A percentile compares a stretch with the other conserved stretches of the same genome.
Conservation (phyloP, 83 land plant genomes). For the Thuja plicata region DNA sequence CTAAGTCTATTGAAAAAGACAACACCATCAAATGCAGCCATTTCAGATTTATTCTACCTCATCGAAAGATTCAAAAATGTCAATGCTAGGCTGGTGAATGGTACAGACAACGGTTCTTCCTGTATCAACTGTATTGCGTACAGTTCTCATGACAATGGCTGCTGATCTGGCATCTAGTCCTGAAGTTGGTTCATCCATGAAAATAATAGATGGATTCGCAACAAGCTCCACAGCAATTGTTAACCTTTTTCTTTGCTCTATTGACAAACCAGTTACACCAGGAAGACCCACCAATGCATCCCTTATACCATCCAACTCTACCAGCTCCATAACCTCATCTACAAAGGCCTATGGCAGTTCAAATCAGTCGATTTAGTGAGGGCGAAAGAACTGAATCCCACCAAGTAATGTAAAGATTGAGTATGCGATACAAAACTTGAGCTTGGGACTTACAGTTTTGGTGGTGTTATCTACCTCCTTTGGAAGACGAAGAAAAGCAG, state of each 20-base stretch:
- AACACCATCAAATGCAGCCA: background rate
- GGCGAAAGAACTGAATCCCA: background rate
- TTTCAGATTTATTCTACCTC: background rate
- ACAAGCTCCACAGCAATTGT: no score
- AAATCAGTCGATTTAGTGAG: background rate
- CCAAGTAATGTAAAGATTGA: background rate
- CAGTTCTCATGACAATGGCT: no score
- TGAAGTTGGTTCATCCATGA: no score
- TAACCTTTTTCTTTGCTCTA: background rate
- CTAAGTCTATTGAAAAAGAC: background rate
- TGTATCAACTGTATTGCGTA: no score
- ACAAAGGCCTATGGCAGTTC: background rate
- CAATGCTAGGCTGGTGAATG: no score
- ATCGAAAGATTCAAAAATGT: no score
- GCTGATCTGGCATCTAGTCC: no score
- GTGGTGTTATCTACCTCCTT: constrained; percentile 44
- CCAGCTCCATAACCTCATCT: no score
- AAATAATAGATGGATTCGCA: no score
- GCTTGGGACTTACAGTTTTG: constrained; percentile 35
- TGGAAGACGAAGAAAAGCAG: constrained; percentile 71
- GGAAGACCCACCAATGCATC: constrained; percentile 26
- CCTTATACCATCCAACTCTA: no score
- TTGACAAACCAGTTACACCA: no score
- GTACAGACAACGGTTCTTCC: no score
- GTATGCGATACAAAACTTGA: background rate